Conservation (phyloP, 345 rosid genomes). For the Acer campestre region DNA sequence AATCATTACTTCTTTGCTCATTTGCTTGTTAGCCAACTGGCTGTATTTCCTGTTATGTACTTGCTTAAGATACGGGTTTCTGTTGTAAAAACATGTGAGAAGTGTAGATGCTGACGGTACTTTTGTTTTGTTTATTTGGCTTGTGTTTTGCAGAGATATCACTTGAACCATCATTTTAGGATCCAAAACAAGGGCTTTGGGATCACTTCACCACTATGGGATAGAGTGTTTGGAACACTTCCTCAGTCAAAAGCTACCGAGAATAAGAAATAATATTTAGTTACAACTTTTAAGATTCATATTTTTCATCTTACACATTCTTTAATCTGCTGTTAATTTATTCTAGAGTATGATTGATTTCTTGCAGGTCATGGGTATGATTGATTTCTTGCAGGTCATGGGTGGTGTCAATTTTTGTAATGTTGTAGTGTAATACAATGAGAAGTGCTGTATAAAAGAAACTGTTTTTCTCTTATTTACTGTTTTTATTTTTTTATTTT, state of each 20-base stretch:
- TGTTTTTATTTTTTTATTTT: neutral
- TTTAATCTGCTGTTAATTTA: neutral
- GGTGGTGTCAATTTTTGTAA: constrained; percentile 14
- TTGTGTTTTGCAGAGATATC: constrained; percentile 69
- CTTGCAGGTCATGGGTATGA: neutral
- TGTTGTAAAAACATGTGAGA: no score
- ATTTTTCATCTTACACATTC: neutral
- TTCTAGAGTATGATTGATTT: neutral
- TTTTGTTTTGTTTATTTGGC: neutral
- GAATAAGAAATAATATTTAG: constrained; percentile 23
- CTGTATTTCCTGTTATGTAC: neutral
- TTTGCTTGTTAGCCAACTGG: neutral
- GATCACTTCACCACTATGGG: constrained; percentile 92
- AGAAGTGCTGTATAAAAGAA: constrained; percentile 23
- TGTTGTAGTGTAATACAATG: neutral
- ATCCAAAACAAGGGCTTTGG: constrained; percentile 86
- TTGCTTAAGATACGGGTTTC: neutral
- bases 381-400: constrained; percentile 1
- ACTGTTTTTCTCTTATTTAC: neutral
- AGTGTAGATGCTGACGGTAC: neutral
- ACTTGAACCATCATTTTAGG: constrained; percentile 95
- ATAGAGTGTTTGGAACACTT: constrained; percentile 80
- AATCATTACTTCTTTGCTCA: neutral
- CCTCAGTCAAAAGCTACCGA: constrained; percentile 50
- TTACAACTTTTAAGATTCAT: constrained; percentile 9